Percentiles rank a stretch among this genome's conserved stretches.
Conservation (phyloP, 2,329 filamentous ascomycete genomes). For the Xylariaceae sp. region DNA sequence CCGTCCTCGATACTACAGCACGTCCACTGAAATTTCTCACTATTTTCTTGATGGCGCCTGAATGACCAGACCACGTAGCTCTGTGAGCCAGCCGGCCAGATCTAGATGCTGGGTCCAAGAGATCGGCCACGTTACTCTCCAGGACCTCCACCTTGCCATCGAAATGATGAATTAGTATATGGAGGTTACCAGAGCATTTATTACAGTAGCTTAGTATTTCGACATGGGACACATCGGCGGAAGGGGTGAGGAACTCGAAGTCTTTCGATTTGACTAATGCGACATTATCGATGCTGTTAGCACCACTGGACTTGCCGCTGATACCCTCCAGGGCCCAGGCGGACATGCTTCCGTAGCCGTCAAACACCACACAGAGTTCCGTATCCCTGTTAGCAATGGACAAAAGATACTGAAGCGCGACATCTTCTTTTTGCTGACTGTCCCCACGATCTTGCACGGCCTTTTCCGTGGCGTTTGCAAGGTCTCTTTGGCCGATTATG, state of each 20-base stretch:
- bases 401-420: constrained; percentile 79
- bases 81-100: constrained; percentile 59
- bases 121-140: constrained; percentile 70
- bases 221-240: constrained; percentile 45
- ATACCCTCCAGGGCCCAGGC: constrained; percentile 91
- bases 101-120: constrained; percentile 71
- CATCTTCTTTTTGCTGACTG: constrained; percentile 59
- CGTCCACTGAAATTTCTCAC: constrained; percentile 80
- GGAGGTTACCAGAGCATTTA: constrained; percentile 60
- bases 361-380: constrained; percentile 83
- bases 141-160: constrained; percentile 83
- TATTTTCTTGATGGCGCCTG: constrained; percentile 76
- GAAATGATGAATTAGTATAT: constrained; percentile 78
- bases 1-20: constrained; percentile 77
- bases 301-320: constrained; percentile 64
- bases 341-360: constrained; percentile 82
- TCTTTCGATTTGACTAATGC: constrained; percentile 66
- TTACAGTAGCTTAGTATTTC: constrained; percentile 74
- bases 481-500: constrained; percentile 78
- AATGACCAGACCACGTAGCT: constrained; percentile 81
- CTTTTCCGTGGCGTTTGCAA: constrained; percentile 72
- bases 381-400: constrained; percentile 81
- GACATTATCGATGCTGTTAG: constrained; percentile 77
- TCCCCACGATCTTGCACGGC: constrained; percentile 63
- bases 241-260: constrained; percentile 44